Conservation (phyloP, 2,329 filamentous ascomycete genomes). For the Nigrospora oryzae region DNA sequence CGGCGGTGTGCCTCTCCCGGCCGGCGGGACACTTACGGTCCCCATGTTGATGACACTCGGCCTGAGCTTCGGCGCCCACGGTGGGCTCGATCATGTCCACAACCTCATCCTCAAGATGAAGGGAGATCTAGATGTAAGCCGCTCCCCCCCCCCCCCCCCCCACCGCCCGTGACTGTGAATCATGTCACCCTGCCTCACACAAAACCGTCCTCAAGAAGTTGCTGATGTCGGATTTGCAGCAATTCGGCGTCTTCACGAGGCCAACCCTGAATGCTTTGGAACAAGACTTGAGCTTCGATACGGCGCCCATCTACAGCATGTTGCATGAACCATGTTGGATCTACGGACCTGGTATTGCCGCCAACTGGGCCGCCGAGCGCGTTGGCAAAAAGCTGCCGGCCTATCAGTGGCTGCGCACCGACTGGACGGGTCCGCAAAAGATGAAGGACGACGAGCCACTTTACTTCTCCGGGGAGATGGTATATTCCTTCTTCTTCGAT, state of each 20-base stretch:
- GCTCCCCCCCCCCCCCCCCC: too few species aligned
- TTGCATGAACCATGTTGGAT: constrained; percentile 87
- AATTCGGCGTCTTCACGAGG: constrained; percentile 67
- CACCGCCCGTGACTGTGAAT: too few species aligned
- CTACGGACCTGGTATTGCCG: constrained; percentile 51
- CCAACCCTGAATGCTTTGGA: constrained; percentile 65
- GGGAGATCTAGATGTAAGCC: constrained; percentile 53
- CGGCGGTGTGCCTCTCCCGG: constrained; percentile 52
- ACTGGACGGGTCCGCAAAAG: constrained; percentile 27
- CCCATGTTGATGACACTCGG: constrained; percentile 71
- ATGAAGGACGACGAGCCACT: constrained; percentile 39
- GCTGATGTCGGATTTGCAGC: constrained; percentile 8
- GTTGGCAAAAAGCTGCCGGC: constrained; percentile 40
- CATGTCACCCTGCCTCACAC: too few species aligned
- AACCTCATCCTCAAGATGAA: constrained; percentile 61
- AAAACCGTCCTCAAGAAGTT: too few species aligned
- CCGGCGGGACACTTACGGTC: constrained; percentile 65
- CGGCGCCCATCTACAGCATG: constrained; percentile 73
- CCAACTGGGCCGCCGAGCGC: constrained; percentile 68
- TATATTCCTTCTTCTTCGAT: constrained; percentile 79
- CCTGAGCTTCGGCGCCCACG: constrained; percentile 58
- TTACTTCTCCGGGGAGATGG: constrained; percentile 88
- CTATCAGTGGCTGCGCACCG: constrained; percentile 42
- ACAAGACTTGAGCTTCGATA: constrained; percentile 59
- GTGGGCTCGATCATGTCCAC: constrained; percentile 44